Conservation (phyloP, 495 filamentous ascomycete species). For the Neurospora sp. region DNA sequence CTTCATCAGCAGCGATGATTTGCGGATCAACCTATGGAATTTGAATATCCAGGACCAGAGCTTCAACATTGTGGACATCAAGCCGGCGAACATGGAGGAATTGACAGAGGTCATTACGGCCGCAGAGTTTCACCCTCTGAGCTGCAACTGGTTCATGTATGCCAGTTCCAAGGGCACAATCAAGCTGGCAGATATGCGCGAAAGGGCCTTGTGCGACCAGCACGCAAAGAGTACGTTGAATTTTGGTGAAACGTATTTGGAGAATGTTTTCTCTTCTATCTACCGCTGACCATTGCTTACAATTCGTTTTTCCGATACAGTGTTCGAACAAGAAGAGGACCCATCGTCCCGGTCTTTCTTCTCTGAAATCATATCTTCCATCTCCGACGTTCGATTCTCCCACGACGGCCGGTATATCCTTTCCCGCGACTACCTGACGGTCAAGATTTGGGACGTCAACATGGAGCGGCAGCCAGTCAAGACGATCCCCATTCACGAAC, state of each 20-base stretch:
- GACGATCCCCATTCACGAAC: conserved; percentile 97
- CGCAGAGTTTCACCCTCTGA: conserved; percentile 91
- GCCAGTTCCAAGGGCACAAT: conserved; percentile 98
- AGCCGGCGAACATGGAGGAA: conserved; percentile 99
- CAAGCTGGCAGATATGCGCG: conserved; percentile 96
- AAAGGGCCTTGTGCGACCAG: conserved; percentile 90
- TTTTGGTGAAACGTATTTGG: background rate
- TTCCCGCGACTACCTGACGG: conserved; percentile 93
- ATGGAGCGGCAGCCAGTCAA: conserved; percentile 97
- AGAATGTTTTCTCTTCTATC: background rate
- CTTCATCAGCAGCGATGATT: conserved; percentile 96
- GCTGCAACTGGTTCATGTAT: conserved; percentile 99
- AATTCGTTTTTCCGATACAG: conserved; percentile 33
- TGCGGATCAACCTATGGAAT: conserved; percentile 98
- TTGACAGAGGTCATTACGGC: conserved; percentile 97
- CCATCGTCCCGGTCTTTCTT: conserved; percentile 98
- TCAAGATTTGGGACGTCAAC: conserved; percentile 99
- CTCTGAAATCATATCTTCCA: conserved; percentile 98
- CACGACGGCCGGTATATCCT: conserved; percentile 94
- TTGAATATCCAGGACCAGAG: conserved; percentile 98
- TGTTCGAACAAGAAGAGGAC: conserved; percentile 98
- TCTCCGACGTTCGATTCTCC: conserved; percentile 96
- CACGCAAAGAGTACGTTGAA: conserved; percentile 76
- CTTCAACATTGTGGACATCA: conserved; percentile 99
- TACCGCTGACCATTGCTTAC: conserved; percentile 2